These are phyloP conservation scores for Lactifluus pinguis DNA, from an alignment of 768 basidiomycete species.

Conservation along the genomic window DNA sequence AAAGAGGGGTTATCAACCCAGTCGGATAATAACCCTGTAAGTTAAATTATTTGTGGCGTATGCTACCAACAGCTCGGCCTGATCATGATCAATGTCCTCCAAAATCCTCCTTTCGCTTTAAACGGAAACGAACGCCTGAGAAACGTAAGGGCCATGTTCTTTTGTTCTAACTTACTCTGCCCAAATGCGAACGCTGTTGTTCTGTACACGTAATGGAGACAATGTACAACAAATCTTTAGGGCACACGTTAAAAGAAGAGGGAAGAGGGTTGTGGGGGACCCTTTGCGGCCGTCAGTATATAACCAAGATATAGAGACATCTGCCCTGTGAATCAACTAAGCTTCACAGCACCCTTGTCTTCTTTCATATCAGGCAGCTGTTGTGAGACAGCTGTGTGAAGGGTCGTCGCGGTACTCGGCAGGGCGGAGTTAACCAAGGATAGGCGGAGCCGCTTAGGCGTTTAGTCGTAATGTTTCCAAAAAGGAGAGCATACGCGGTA, in stretches of 20 bases:
- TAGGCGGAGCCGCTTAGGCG: neutral
- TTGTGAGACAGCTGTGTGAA: neutral
- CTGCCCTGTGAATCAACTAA: neutral
- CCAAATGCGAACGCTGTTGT: neutral
- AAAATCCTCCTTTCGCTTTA: neutral
- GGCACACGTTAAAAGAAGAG: neutral
- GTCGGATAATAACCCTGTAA: neutral
- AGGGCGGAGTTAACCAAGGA: neutral
- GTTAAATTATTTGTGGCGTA: slow-evolving; percentile 9
- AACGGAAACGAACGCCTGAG: neutral
- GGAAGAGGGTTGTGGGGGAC: neutral
- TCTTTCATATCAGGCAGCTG: neutral
- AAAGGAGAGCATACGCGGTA: neutral
- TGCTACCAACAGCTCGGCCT: neutral
- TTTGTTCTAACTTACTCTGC: neutral
- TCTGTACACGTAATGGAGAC: slow-evolving; percentile 13
- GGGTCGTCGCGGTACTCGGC: neutral
- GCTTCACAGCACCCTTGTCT: neutral
- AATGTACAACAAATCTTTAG: neutral
- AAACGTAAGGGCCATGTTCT: slow-evolving; percentile 9
- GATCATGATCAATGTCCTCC: neutral
- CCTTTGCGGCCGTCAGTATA: neutral
- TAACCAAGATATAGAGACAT: neutral
- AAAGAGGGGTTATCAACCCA: neutral
- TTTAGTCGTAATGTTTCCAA: neutral